A percentile compares a stretch with the other conserved stretches of the same genome.
Evolutionary conservation across 192 early-diverging fungal genomes (phyloP).

Genomic region (Podila horticola): DNA sequence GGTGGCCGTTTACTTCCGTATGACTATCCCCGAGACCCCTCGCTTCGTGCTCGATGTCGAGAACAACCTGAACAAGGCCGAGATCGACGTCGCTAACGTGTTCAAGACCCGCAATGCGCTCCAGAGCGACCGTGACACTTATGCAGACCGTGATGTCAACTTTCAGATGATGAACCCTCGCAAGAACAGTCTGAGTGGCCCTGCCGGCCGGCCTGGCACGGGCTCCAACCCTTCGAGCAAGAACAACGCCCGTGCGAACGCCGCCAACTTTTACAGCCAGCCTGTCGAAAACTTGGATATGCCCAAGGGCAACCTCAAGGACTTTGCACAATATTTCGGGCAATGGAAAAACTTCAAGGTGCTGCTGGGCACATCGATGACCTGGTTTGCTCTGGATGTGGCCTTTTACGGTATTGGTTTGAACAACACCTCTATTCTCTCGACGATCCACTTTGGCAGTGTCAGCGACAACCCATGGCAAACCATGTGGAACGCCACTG

Average conservation of each 20-base stretch:
- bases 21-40: conserved; percentile 93
- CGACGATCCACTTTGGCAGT: conserved; percentile 13
- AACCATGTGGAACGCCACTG: conserved; percentile 33
- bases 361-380: conserved; percentile 71
- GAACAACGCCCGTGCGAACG: background rate
- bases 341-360: conserved; percentile 77
- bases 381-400: conserved; percentile 76
- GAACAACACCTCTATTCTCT: conserved; percentile 45
- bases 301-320: conserved; percentile 6
- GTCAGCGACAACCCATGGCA: conserved; percentile 11
- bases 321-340: conserved; percentile 62
- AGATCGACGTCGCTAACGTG: conserved; percentile 32
- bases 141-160: conserved; percentile 2
- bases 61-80: conserved; percentile 41
- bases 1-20: conserved; percentile 84
- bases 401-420: conserved; percentile 57
- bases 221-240: background rate
- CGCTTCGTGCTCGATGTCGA: conserved; percentile 69
- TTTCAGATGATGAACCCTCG: conserved; percentile 13
- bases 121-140: conserved; percentile 17
- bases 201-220: background rate
- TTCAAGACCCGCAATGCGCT: conserved; percentile 37
- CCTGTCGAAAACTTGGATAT: background rate
- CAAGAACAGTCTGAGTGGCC: conserved; percentile 5
- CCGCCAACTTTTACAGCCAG: background rate